phyloP scores from a whole-genome alignment of 2,329 filamentous ascomycete genomes.

The Xylariaceae sp. region DNA sequence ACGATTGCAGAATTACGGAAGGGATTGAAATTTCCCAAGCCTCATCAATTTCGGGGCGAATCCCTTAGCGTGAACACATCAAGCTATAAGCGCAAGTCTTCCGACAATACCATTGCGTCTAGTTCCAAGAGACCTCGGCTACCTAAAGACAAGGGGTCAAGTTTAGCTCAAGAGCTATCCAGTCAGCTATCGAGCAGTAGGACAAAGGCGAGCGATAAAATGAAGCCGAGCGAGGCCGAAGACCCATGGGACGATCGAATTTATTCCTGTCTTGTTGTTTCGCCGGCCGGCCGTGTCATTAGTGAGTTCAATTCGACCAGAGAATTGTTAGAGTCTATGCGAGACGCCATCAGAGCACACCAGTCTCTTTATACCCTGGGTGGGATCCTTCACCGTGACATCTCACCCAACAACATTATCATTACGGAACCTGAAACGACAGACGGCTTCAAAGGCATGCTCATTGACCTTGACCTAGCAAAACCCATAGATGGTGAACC shows the following conservation, averaged over 20 bases:
- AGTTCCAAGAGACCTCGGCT: slow-evolving; percentile 5
- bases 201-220: background rate
- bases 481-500: slow-evolving; percentile 1
- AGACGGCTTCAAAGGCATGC: slow-evolving; percentile 12
- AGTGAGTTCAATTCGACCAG: slow-evolving; percentile 1
- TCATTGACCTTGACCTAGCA: slow-evolving; percentile 19
- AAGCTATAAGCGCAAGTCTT: slow-evolving; percentile 8
- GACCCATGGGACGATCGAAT: slow-evolving; percentile 3
- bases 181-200: background rate
- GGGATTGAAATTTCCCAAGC: slow-evolving; percentile 4
- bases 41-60: slow-evolving; percentile 3
- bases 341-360: slow-evolving; percentile 18
- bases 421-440: slow-evolving; percentile 9
- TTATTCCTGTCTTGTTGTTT: slow-evolving; percentile 8
- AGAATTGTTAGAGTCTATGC: slow-evolving; percentile 16
- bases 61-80: background rate
- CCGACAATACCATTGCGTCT: slow-evolving; percentile 2
- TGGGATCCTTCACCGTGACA: slow-evolving; percentile 20
- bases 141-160: slow-evolving; percentile 3
- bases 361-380: slow-evolving; percentile 15
- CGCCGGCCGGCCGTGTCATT: slow-evolving; percentile 4
- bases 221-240: background rate
- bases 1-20: slow-evolving; percentile 6
- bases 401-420: slow-evolving; percentile 20
- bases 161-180: background rate